Evolutionary conservation across 2,329 filamentous ascomycete species (phyloP).

Genomic region (Cladophialophora immunda): DNA sequence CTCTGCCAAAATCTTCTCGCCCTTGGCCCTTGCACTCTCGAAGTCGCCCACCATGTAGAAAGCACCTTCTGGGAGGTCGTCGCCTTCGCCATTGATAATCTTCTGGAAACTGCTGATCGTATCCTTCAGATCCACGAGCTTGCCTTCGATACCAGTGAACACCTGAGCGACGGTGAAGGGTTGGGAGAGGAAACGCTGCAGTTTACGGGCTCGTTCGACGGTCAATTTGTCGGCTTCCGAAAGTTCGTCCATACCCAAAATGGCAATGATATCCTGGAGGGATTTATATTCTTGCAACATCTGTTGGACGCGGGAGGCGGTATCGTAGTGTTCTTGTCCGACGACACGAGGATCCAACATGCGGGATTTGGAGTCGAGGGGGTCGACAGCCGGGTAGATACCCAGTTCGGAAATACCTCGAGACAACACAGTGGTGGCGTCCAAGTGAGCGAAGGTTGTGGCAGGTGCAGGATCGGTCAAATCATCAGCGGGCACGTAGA

Average conservation of each 20-base stretch:
- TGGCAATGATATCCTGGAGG: conserved; percentile 99
- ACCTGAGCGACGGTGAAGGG: conserved; percentile 89
- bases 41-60: conserved; percentile 99
- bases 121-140: conserved; percentile 97
- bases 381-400: conserved; percentile 99
- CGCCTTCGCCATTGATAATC: conserved; percentile 93
- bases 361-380: conserved; percentile 98
- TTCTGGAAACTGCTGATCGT: conserved; percentile 98
- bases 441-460: conserved; percentile 99
- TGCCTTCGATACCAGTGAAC: conserved; percentile 85
- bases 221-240: conserved; percentile 99
- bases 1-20: conserved; percentile 99
- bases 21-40: conserved; percentile 90
- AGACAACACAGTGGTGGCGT: conserved; percentile 99
- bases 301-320: conserved; percentile 94
- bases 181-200: conserved; percentile 99
- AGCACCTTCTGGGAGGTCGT: conserved; percentile 89
- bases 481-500: conserved; percentile 99
- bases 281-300: conserved; percentile 99
- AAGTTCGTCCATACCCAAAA: conserved; percentile 99
- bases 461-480: conserved; percentile 99
- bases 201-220: conserved; percentile 99
- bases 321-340: conserved; percentile 96
- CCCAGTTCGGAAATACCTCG: conserved; percentile 99
- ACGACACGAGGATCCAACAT: conserved; percentile 99